A percentile compares a stretch with the other conserved stretches of the same genome.
Conservation (phyloP, 768 basidiomycete species). For the Lyophyllum decastes region DNA sequence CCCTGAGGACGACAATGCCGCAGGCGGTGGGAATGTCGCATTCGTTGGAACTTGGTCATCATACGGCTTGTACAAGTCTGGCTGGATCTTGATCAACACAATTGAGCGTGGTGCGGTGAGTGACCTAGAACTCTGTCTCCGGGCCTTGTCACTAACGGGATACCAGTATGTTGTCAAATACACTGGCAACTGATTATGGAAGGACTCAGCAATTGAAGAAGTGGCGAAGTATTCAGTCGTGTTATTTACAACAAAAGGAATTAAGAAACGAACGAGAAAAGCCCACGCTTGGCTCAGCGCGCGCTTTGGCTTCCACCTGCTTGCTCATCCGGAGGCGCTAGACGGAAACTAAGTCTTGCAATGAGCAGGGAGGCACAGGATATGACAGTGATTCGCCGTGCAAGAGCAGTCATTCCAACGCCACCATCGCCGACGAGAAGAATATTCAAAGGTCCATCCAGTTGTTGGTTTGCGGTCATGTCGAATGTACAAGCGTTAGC, state of each 20-base stretch:
- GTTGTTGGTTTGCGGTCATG: neutral
- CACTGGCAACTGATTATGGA: neutral
- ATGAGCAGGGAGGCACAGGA: neutral
- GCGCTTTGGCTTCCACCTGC: neutral
- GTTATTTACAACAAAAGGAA: neutral
- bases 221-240: neutral
- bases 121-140: neutral
- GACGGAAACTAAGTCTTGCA: too few relatives aligned
- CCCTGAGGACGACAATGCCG: constrained; percentile 11
- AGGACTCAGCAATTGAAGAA: too few relatives aligned
- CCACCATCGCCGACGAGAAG: constrained; percentile 26
- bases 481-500: neutral
- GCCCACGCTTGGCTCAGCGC: too few relatives aligned
- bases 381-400: constrained; percentile 19
- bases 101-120: constrained; percentile 15
- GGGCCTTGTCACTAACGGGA: neutral
- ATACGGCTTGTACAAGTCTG: constrained; percentile 15
- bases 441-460: constrained; percentile 21
- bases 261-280: neutral
- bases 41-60: constrained; percentile 17
- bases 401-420: constrained; percentile 31
- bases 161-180: constrained; percentile 7
- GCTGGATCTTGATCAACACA: constrained; percentile 17
- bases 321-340: neutral
- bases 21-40: constrained; percentile 4